Base-by-base conservation (phyloP, 768 basidiomycete species). In the Leccinum barrowsii region DNA sequence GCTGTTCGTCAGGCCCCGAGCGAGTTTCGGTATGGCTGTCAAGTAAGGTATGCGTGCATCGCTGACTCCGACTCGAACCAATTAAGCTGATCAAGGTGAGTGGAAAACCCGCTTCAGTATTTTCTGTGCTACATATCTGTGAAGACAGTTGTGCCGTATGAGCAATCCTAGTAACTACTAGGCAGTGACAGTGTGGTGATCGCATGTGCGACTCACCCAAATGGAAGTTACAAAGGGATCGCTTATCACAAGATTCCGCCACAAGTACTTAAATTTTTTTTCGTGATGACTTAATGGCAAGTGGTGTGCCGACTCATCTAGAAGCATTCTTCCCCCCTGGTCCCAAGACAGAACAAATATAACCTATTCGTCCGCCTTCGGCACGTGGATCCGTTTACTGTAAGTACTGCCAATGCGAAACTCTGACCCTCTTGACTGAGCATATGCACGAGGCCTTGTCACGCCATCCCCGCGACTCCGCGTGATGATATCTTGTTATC, bases 401-500 rank as follows among this genome's bases (percentile, higher is more conserved):
- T 32, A 26, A 26, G 28, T 28, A 5, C 21, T 5, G 32, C 56
- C 6, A 64, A 63, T 15, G 24, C 30, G 7, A n/a, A 0, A 52
- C 47, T 1, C 12, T 60, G 7, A 7, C 24, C 3, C 35, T 63
- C 5, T 52, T 62, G 0, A 19, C 66, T 26, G 63, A 63, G 30
- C 42, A 55, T 40, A 35, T 35, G 35, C 34, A 13, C 15, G 35
- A 15, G 35, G 15, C 13, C 52, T 63, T 51, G 26, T 69, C 57
- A 66, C 49, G 13, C 59, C 59, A 56, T 59, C 51, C 34, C 26
- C 22, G 49, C 57, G 57, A 40, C 59, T 59, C 34, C 58, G 59
- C n/a, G 51, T 57, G 32, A 65, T 64, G 60, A 60, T 69, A 30
- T 50, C 57, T 53, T 21, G 11, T 44, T 59, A 42, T 58, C 22